Conservation (phyloP, 169 alveolate genomes). For the Eimeria sp. region DNA sequence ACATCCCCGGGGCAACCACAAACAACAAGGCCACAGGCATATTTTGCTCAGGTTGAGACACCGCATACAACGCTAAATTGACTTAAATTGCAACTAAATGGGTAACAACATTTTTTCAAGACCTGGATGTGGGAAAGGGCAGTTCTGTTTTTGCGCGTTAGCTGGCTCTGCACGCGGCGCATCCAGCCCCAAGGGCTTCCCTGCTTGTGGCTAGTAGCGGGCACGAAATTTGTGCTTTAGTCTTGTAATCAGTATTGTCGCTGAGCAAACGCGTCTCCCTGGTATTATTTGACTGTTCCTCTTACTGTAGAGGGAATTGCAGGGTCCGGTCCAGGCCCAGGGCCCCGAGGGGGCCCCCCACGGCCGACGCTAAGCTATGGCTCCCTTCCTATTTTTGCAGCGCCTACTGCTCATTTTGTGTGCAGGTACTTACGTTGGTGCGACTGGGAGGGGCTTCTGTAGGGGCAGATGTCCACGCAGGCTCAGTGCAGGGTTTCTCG, state of each 20-base stretch:
- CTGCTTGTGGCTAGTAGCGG: neutral
- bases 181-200: neutral
- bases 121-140: neutral
- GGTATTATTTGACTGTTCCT: neutral
- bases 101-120: too few species aligned
- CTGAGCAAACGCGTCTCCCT: neutral
- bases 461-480: neutral
- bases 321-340: neutral
- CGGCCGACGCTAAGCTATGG: neutral
- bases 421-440: neutral
- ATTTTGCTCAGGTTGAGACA: too few species aligned
- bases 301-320: neutral
- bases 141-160: neutral
- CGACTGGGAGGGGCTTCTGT: neutral
- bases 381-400: neutral
- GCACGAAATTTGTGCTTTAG: neutral
- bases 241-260: neutral
- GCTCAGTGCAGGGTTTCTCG: neutral
- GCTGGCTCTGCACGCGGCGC: neutral
- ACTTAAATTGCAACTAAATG: too few species aligned
- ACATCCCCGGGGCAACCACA: too few species aligned
- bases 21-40: too few species aligned
- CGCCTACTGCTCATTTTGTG: neutral
- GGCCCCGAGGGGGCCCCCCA: slow-evolving; percentile 33
- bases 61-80: too few species aligned